These are phyloP conservation scores for Fomitopsis pinicola DNA, from an alignment of 1,284 basidiomycete species.

Conservation along the genomic window DNA sequence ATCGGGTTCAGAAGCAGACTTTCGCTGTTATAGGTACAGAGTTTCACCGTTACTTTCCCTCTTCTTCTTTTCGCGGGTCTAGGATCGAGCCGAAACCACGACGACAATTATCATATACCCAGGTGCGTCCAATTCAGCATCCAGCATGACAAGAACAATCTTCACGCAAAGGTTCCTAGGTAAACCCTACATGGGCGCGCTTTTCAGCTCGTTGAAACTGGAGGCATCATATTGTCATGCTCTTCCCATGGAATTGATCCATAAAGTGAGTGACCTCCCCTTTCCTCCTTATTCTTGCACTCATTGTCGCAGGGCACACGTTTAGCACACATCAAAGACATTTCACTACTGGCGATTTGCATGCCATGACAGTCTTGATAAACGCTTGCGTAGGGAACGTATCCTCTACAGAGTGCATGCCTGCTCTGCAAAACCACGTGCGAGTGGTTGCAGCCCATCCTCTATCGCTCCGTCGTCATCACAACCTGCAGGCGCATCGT, in stretches of 20 bases:
- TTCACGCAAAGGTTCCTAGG: neutral
- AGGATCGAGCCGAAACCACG: neutral
- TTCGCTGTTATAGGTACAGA: too few relatives aligned
- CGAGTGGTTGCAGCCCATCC: constrained; percentile 29
- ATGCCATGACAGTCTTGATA: constrained; percentile 6
- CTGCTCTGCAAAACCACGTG: constrained; percentile 25
- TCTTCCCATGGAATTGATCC: neutral
- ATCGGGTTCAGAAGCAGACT: too few relatives aligned
- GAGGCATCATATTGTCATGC: neutral
- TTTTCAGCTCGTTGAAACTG: neutral
- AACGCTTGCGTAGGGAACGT: neutral
- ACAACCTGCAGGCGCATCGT: constrained; percentile 22
- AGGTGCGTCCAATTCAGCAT: too few relatives aligned
- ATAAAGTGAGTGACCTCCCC: constrained; percentile 1
- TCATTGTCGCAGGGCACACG: neutral
- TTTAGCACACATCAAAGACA: too few relatives aligned
- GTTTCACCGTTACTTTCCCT: too few relatives aligned
- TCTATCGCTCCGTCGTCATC: constrained; percentile 31
- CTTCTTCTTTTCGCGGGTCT: neutral
- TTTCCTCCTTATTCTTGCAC: neutral
- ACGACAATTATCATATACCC: neutral
- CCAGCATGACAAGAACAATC: too few relatives aligned
- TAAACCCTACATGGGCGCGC: neutral
- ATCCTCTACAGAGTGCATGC: constrained; percentile 13
- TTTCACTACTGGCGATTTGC: too few relatives aligned